Conservation (phyloP, 352 stramenopile species). For the Globisporangium takayamanum region DNA sequence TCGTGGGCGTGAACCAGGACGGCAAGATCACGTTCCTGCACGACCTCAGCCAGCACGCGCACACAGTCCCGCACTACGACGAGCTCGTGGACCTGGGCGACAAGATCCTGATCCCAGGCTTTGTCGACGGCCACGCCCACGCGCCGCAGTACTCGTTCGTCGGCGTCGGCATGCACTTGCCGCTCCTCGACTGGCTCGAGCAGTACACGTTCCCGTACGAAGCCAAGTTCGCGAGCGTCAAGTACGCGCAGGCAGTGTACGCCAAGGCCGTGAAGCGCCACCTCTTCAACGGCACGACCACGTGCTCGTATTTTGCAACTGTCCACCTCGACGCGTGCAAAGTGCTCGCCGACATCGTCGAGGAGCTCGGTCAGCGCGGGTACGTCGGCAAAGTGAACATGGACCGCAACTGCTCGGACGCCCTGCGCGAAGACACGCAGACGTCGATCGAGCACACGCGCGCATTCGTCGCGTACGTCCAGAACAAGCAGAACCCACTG, state of each 20-base stretch:
- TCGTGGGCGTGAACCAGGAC: slow-evolving; percentile 47
- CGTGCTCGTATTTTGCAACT: slow-evolving; percentile 92
- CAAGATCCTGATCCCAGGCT: slow-evolving; percentile 87
- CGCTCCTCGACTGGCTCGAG: slow-evolving; percentile 91
- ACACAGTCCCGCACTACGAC: slow-evolving; percentile 20
- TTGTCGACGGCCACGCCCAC: slow-evolving; percentile 93
- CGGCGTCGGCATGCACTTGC: slow-evolving; percentile 91
- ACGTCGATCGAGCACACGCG: slow-evolving; percentile 78
- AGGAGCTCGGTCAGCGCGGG: slow-evolving; percentile 81
- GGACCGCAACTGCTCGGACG: slow-evolving; percentile 87
- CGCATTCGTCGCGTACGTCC: slow-evolving; percentile 84
- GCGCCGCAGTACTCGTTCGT: slow-evolving; percentile 92
- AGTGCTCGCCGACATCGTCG: slow-evolving; percentile 83
- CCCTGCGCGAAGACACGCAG: slow-evolving; percentile 84
- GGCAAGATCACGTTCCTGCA: slow-evolving; percentile 45
- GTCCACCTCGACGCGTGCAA: slow-evolving; percentile 89
- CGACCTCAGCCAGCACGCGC: slow-evolving; percentile 19
- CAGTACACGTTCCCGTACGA: slow-evolving; percentile 94
- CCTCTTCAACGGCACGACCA: slow-evolving; percentile 89
- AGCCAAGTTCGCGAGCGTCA: slow-evolving; percentile 54
- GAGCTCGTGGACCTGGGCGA: slow-evolving; percentile 64
- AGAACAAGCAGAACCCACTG: slow-evolving; percentile 60
- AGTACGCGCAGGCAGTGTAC: slow-evolving; percentile 82
- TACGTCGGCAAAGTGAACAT: slow-evolving; percentile 95
- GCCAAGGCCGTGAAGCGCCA: slow-evolving; percentile 82